Conservation (phyloP, 2,329 filamentous ascomycete genomes). For the Alternaria triticina region DNA sequence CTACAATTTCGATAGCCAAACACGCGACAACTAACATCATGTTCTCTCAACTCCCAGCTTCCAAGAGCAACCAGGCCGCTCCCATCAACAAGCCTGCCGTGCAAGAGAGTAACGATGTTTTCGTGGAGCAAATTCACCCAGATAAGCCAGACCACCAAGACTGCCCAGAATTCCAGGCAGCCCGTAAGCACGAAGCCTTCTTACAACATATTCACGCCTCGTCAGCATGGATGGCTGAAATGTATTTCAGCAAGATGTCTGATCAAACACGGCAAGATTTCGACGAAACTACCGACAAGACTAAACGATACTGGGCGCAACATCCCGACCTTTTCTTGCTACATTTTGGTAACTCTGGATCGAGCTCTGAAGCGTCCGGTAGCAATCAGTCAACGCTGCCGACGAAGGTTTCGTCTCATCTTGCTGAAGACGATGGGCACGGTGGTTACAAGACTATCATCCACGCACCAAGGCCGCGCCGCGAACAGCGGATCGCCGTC, state of each 20-base stretch:
- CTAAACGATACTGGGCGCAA: background rate
- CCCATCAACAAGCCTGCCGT: background rate
- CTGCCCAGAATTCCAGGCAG: background rate
- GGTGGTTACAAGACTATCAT: background rate
- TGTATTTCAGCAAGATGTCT: background rate
- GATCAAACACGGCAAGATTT: too few species aligned
- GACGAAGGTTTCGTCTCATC: background rate
- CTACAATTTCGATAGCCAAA: background rate
- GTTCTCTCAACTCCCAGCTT: background rate
- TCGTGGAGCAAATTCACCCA: background rate
- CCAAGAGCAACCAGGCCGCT: background rate
- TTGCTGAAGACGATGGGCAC: background rate
- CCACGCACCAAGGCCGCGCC: background rate
- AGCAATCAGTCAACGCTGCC: background rate
- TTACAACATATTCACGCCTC: rapidly evolving
- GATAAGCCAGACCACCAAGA: background rate
- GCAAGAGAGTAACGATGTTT: background rate
- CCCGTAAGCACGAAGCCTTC: background rate
- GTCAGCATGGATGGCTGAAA: background rate
- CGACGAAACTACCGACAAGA: background rate
- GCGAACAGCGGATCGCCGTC: background rate
- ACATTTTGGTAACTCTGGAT: background rate
- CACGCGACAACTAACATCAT: background rate
- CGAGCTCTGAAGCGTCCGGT: too few species aligned
- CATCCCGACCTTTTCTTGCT: background rate